Evolutionary conservation across 495 filamentous ascomycete species (phyloP), one percentile per base, ranked within the genome.

Genomic region (Lepraria neglecta): DNA sequence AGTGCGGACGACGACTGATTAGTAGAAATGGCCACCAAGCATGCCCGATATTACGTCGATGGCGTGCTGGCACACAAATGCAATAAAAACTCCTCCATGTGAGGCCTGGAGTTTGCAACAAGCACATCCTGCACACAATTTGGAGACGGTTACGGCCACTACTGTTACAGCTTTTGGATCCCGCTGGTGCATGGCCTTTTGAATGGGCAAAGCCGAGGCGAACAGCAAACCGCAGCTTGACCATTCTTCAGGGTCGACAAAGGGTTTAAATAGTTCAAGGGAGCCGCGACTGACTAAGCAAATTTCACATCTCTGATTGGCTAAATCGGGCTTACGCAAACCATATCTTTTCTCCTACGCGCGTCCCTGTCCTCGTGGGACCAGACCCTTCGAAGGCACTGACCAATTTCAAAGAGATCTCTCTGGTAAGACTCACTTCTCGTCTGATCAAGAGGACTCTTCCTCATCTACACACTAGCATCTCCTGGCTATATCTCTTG

Each of bases 101-200:
- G 17, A 9, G 30, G 14, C 30, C 31, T 19, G 3, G 30, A 15
- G 4, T n/a, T n/a, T 35, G 17, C n/a, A 9, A 35, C n/a, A 28
- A 51, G 14, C 43, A 21, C 15, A 46, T 1, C 1, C 31, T 1
- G 28, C 24, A 51, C 28, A 48, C 19, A 15, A 51, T 9, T 31
- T 27, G 46, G 24, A 27, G 46, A 31, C 24, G 47, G 47, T 19
- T n/a, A 35, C 51, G 51, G 51, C 51, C 14, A 33, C 51, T 54
- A 38, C 28, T 54, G 51, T 54, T n/a, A 54, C 51, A 54, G 30
- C n/a, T 12, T 12, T 31, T 54, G 51, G 51, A 54, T 38, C 51
- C 51, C 51, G 51, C n/a, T 54, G 51, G 51, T 38, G 51, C 35
- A 38, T 38, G 35, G 12, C 35, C 35, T 10, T 10, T 54, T 12